Conservation (phyloP, 2,329 filamentous ascomycete genomes). For the Coniochaeta sp. region DNA sequence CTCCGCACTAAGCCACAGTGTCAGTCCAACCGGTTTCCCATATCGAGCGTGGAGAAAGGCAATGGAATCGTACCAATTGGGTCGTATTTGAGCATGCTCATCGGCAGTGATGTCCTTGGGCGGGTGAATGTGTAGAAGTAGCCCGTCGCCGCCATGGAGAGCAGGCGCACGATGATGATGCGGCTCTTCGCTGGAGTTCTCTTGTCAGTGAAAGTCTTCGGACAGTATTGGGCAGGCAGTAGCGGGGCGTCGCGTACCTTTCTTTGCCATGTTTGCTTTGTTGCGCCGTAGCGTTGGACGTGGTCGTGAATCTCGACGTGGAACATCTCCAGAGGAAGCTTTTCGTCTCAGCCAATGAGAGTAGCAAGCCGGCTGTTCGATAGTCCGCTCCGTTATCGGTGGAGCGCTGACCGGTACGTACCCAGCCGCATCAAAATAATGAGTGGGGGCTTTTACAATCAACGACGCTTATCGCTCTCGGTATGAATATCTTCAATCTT, state of each 20-base stretch:
- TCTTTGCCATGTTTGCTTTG: slow-evolving; percentile 12
- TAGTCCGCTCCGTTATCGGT: not conserved
- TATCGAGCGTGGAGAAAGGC: not conserved
- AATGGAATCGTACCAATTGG: slow-evolving; percentile 68
- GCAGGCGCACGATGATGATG: slow-evolving; percentile 83
- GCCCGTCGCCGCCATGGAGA: slow-evolving; percentile 98
- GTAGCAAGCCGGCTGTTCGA: not conserved
- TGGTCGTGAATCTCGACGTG: not conserved
- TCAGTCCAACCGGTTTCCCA: not conserved
- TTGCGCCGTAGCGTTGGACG: not conserved
- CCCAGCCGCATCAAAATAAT: no score
- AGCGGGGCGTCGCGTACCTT: slow-evolving; percentile 12
- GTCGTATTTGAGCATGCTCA: slow-evolving; percentile 99
- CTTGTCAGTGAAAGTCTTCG: not conserved
- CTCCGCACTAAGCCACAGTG: slow-evolving; percentile 62
- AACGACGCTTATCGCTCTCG: no score
- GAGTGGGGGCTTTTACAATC: no score
- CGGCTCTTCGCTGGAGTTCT: slow-evolving; percentile 69
- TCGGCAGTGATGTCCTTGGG: slow-evolving; percentile 70
- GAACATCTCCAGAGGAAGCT: not conserved
- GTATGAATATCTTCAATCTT: no score
- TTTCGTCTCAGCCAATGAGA: not conserved
- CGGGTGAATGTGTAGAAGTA: slow-evolving; percentile 91
- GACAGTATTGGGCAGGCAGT: not conserved
- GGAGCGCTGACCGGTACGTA: no score